Conservation (phyloP, 176 grass and related monocot genomes). For the Phyllostachys edulis region DNA sequence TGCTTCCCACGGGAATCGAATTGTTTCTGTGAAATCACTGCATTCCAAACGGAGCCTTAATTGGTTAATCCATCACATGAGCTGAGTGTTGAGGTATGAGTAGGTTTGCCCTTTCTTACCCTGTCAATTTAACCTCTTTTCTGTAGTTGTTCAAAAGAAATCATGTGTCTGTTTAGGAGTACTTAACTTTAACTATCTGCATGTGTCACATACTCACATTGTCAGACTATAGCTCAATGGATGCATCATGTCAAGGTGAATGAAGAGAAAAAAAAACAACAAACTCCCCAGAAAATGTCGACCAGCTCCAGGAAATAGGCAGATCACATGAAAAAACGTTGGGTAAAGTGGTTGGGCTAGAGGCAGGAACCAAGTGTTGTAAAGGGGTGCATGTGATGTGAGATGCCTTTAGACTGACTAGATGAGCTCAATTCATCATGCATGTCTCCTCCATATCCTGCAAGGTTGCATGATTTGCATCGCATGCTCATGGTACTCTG, state of each 20-base stretch:
- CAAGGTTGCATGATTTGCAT: conserved; percentile 18
- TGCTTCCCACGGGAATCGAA: too few species aligned
- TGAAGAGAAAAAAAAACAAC: not conserved
- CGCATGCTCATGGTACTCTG: not conserved
- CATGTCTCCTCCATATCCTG: conserved; percentile 12
- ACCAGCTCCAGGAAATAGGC: not conserved
- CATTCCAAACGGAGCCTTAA: too few species aligned
- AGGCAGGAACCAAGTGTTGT: not conserved
- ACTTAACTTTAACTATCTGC: too few species aligned
- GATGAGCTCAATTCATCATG: conserved; percentile 19
- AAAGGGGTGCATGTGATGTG: conserved; percentile 21
- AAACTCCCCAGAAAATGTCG: not conserved
- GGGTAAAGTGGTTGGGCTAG: not conserved
- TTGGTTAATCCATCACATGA: too few species aligned
- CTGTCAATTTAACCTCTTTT: too few species aligned
- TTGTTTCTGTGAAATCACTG: too few species aligned
- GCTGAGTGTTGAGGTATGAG: too few species aligned
- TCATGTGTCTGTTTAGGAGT: too few species aligned
- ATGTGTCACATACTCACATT: too few species aligned
- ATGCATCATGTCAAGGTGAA: not conserved
- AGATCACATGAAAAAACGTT: not conserved
- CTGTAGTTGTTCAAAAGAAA: too few species aligned
- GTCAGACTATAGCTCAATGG: not conserved
- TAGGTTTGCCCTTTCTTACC: too few species aligned
- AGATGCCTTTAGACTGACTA: not conserved